These are phyloP conservation scores for Ilex paraguariensis DNA, from an alignment of 305 asterid species.

Conservation along the genomic window DNA sequence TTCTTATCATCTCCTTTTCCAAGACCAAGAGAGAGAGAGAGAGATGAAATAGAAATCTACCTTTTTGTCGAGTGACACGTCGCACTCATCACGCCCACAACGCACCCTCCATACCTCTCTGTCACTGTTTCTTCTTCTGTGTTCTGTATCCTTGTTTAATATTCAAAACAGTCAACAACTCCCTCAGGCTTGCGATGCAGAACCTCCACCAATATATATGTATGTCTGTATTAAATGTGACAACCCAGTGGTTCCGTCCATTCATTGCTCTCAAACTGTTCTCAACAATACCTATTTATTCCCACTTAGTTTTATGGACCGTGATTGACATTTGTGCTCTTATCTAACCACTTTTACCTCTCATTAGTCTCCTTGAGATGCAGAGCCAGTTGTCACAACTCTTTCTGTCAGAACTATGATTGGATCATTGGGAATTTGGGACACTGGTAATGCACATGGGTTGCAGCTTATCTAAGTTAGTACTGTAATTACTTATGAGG, in stretches of 20 bases:
- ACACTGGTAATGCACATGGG: too few species aligned
- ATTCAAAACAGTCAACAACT: conserved; percentile 26
- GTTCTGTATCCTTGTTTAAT: conserved; percentile 2
- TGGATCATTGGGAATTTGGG: conserved; percentile 34
- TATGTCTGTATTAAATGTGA: background rate
- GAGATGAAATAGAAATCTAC: conserved; percentile 1
- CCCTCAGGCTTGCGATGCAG: too few species aligned
- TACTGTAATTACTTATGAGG: background rate
- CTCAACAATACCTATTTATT: conserved; percentile 32
- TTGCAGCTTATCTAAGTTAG: too few species aligned
- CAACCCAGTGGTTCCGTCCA: too few species aligned
- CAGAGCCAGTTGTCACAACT: conserved; percentile 35
- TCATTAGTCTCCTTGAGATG: conserved; percentile 23
- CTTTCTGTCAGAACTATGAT: conserved; percentile 32
- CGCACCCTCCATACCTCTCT: conserved; percentile 11
- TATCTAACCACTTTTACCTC: background rate
- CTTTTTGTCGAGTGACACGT: conserved; percentile 63
- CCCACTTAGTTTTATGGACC: conserved; percentile 6
- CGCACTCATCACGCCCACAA: conserved; percentile 56
- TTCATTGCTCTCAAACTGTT: conserved; percentile 40
- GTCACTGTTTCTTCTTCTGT: conserved; percentile 1
- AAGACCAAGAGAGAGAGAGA: conserved; percentile 21
- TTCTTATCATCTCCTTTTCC: conserved; percentile 50
- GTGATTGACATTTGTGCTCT: conserved; percentile 9
- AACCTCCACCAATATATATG: too few species aligned